phyloP scores from a whole-genome alignment of 2,329 filamentous ascomycete species.

The Scytalidium lignicola region DNA sequence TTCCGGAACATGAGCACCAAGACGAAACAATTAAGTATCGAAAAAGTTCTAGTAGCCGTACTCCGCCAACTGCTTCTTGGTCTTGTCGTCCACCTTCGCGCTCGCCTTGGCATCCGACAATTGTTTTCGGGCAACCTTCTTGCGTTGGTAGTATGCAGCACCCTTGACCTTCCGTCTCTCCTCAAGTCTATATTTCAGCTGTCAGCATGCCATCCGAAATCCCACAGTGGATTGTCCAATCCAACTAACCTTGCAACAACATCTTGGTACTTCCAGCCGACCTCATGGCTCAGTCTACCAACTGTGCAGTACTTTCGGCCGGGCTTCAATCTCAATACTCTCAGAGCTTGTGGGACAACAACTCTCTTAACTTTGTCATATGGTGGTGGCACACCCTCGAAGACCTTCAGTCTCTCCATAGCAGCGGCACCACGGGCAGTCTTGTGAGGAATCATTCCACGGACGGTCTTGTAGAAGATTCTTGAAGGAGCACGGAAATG shows the following conservation, averaged over 20 bases:
- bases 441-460: constrained; percentile 99
- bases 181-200: constrained; percentile 67
- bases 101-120: constrained; percentile 89
- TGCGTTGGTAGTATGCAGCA: constrained; percentile 98
- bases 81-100: constrained; percentile 81
- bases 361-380: constrained; percentile 99
- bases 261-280: constrained; percentile 99
- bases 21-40: constrained; percentile 21
- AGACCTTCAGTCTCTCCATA: constrained; percentile 98
- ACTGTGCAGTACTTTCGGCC: constrained; percentile 99
- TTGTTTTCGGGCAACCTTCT: constrained; percentile 93
- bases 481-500: constrained; percentile 98
- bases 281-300: constrained; percentile 95
- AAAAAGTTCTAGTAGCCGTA: constrained; percentile 74
- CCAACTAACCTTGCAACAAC: constrained; percentile 87
- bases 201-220: constrained; percentile 15
- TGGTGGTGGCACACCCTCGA: constrained; percentile 97
- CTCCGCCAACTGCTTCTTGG: constrained; percentile 79
- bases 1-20: constrained; percentile 11
- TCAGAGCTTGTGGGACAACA: constrained; percentile 96
- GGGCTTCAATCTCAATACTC: constrained; percentile 94
- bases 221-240: not conserved
- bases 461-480: constrained; percentile 99
- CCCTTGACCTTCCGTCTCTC: constrained; percentile 99
- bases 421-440: constrained; percentile 94